Evolutionary conservation across 345 rosid genomes (phyloP).

Genomic region (Dipteronia dyeriana): DNA sequence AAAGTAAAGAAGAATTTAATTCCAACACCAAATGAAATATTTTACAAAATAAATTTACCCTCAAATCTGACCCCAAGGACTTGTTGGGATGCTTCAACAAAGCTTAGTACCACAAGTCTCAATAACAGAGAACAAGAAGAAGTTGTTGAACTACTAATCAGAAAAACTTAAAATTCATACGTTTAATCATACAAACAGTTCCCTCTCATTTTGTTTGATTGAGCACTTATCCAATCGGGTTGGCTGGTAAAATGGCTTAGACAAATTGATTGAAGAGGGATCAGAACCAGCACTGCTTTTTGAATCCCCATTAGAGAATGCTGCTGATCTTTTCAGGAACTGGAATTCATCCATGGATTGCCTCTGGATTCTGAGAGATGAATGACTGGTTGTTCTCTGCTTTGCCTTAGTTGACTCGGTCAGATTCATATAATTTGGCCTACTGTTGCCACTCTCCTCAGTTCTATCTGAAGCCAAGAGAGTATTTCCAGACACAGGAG

Average conservation of each 20-base stretch:
- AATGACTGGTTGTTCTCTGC: constrained; percentile 34
- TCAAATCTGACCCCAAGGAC: constrained; percentile 8
- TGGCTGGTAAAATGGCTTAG: constrained; percentile 50
- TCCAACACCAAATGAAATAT: constrained; percentile 5
- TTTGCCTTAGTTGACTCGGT: constrained; percentile 93
- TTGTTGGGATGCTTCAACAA: not conserved
- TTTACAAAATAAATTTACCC: constrained; percentile 12
- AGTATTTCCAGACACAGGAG: constrained; percentile 63
- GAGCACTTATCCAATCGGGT: constrained; percentile 39
- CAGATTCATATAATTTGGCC: constrained; percentile 81
- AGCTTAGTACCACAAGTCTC: constrained; percentile 21
- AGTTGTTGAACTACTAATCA: constrained; percentile 50
- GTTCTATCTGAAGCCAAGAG: constrained; percentile 50
- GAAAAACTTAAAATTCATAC: constrained; percentile 13
- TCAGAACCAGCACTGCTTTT: constrained; percentile 44
- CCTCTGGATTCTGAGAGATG: constrained; percentile 50
- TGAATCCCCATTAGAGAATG: constrained; percentile 43
- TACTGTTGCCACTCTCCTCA: constrained; percentile 50
- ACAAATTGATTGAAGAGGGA: constrained; percentile 44
- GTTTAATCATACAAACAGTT: constrained; percentile 27
- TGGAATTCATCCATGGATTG: constrained; percentile 95
- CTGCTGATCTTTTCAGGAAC: constrained; percentile 57
- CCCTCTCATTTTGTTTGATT: constrained; percentile 23
- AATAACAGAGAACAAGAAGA: constrained; percentile 54
- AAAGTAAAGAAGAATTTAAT: not conserved